A percentile compares a stretch with the other conserved stretches of the same genome.
Evolutionary conservation across 371 early-diverging fungal genomes (phyloP).

Genomic region (Apophysomyces trapeziformis): DNA sequence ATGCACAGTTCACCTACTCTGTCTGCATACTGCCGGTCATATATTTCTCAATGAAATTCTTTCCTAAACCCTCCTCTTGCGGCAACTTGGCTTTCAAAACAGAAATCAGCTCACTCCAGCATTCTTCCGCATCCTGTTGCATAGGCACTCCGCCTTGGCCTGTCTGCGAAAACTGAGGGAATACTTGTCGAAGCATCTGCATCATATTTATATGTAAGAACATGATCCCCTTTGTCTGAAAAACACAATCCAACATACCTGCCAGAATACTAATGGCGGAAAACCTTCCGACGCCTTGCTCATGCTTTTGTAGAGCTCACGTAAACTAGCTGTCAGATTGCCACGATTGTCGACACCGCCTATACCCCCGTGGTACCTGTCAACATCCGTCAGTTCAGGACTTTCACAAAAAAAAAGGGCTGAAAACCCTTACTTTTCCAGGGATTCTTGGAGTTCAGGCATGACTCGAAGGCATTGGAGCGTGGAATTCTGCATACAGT

Average conservation of each 20-base stretch:
- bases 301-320: constrained; percentile 75
- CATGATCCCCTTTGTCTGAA: background rate
- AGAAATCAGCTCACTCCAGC: constrained; percentile 83
- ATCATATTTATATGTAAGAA: background rate
- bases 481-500: constrained; percentile 76
- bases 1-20: constrained; percentile 31
- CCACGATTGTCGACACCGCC: constrained; percentile 49
- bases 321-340: constrained; percentile 73
- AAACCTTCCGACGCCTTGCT: constrained; percentile 72
- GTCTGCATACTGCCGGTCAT: constrained; percentile 80
- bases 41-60: constrained; percentile 80
- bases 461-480: constrained; percentile 94
- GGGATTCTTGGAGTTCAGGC: constrained; percentile 76
- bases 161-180: constrained; percentile 87
- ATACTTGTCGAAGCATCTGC: constrained; percentile 75
- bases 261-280: constrained; percentile 82
- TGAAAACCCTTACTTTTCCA: constrained; percentile 50
- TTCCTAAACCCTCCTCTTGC: constrained; percentile 49
- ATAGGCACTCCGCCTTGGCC: constrained; percentile 71
- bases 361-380: constrained; percentile 37
- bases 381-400: background rate
- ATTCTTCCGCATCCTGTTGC: constrained; percentile 99
- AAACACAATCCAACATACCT: constrained; percentile 38
- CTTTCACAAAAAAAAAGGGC: background rate
- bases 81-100: constrained; percentile 71